Conservation (phyloP, 2,329 filamentous ascomycete genomes). For the Zasmidium angulare region DNA sequence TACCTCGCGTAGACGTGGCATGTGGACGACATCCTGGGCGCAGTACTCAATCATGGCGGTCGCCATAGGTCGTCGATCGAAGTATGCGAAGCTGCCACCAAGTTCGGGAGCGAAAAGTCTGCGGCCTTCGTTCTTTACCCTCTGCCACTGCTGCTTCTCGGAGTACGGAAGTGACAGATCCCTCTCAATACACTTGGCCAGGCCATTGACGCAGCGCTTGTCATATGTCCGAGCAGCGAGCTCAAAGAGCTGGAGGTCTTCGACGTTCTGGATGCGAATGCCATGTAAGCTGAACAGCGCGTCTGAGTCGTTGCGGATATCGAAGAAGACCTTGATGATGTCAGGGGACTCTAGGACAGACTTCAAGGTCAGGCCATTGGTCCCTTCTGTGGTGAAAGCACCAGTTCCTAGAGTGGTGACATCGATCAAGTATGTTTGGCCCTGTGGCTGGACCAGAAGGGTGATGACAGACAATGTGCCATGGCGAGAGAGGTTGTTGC, state of each 20-base stretch:
- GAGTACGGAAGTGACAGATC: conserved; percentile 20
- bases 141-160: conserved; percentile 30
- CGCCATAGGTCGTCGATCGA: conserved; percentile 48
- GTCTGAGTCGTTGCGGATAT: conserved; percentile 60
- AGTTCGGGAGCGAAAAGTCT: conserved; percentile 42
- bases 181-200: conserved; percentile 42
- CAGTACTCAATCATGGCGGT: conserved; percentile 47
- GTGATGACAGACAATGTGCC: conserved; percentile 50
- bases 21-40: conserved; percentile 43
- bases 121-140: conserved; percentile 39
- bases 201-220: conserved; percentile 33
- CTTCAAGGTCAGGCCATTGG: conserved; percentile 32
- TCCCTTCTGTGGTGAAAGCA: conserved; percentile 42
- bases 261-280: conserved; percentile 46
- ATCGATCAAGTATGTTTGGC: conserved; percentile 47
- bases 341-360: conserved; percentile 45
- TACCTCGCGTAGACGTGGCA: neutral
- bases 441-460: conserved; percentile 36
- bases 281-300: conserved; percentile 51
- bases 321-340: conserved; percentile 57
- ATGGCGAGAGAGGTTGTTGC: conserved; percentile 43
- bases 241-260: conserved; percentile 61
- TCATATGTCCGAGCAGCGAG: conserved; percentile 36
- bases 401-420: conserved; percentile 38
- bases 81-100: conserved; percentile 50